Percentiles rank a stretch among this genome's conserved stretches.
Conservation (phyloP, 2,329 filamentous ascomycete species). For the Cordyceps fumosorosea region DNA sequence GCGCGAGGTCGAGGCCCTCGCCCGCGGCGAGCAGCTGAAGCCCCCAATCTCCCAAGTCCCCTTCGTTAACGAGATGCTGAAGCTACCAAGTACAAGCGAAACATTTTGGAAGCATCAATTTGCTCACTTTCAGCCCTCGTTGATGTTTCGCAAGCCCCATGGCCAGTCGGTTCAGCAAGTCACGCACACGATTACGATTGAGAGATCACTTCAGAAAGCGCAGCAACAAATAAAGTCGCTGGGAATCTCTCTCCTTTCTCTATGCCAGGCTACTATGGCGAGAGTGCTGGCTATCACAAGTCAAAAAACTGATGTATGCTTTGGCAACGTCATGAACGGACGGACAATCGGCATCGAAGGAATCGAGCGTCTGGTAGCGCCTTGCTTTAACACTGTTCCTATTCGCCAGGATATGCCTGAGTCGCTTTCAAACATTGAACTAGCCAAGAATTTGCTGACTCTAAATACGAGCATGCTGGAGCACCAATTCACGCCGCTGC, state of each 20-base stretch:
- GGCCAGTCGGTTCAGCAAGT: constrained; percentile 22
- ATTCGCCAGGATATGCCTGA: constrained; percentile 51
- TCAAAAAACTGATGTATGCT: constrained; percentile 62
- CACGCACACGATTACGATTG: constrained; percentile 23
- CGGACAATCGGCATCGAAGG: constrained; percentile 60
- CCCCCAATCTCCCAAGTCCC: constrained; percentile 48
- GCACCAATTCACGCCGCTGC: constrained; percentile 69
- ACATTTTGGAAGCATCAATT: constrained; percentile 61
- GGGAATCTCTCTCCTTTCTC: constrained; percentile 56
- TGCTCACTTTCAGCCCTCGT: constrained; percentile 35
- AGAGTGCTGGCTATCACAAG: constrained; percentile 53
- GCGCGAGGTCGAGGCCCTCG: constrained; percentile 59
- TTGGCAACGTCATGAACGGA: constrained; percentile 80
- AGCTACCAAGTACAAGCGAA: constrained; percentile 42
- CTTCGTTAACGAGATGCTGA: constrained; percentile 57
- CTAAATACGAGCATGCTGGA: constrained; percentile 56
- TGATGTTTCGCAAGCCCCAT: constrained; percentile 20
- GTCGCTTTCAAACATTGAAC: constrained; percentile 43
- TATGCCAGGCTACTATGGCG: constrained; percentile 69
- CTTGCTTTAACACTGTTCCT: constrained; percentile 88
- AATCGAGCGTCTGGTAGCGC: constrained; percentile 69
- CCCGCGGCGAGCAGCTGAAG: constrained; percentile 40
- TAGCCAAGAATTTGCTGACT: constrained; percentile 54
- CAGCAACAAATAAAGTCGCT: constrained; percentile 44
- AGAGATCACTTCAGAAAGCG: constrained; percentile 36